A percentile compares a stretch with the other conserved stretches of the same genome.
These are phyloP conservation scores for Chloropicon primus DNA, from an alignment of 139 green algal genomes.

Conservation along the genomic window DNA sequence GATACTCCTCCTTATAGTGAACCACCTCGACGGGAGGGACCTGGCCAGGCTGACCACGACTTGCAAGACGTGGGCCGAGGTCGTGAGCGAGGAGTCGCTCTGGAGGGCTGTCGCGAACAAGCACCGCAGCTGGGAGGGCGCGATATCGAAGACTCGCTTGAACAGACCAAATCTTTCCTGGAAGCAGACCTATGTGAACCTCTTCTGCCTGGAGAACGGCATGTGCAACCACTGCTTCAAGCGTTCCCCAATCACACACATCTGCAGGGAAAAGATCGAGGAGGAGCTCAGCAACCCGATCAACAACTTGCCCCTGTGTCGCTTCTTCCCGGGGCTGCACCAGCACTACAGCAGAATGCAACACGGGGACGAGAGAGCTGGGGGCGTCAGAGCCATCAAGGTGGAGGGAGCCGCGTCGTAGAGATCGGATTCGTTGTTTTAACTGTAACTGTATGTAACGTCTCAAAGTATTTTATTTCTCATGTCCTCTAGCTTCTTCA, in stretches of 20 bases:
- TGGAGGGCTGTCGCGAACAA: neutral
- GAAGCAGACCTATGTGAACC: neutral
- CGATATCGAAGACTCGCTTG: neutral
- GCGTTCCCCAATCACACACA: neutral
- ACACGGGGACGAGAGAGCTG: too few relatives aligned
- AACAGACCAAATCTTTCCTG: neutral
- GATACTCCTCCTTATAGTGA: neutral
- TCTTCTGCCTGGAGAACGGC: neutral
- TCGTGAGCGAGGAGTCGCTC: neutral
- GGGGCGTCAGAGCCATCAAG: too few relatives aligned
- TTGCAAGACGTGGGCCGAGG: neutral
- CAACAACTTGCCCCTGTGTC: neutral
- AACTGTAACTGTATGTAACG: too few relatives aligned
- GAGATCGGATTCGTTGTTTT: too few relatives aligned
- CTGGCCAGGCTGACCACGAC: neutral
- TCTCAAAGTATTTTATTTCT: constrained; percentile 56
- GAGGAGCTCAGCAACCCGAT: neutral
- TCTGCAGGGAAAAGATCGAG: neutral
- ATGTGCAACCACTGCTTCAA: neutral
- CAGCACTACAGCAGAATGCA: neutral
- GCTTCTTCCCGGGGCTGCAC: neutral
- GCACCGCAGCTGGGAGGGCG: neutral
- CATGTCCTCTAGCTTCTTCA: constrained; percentile 97
- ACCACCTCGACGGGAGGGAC: neutral
- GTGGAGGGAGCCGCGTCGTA: too few relatives aligned